These are phyloP conservation scores for Phytophthora multivora DNA, from an alignment of 352 stramenopile species.

Conservation along the genomic window DNA sequence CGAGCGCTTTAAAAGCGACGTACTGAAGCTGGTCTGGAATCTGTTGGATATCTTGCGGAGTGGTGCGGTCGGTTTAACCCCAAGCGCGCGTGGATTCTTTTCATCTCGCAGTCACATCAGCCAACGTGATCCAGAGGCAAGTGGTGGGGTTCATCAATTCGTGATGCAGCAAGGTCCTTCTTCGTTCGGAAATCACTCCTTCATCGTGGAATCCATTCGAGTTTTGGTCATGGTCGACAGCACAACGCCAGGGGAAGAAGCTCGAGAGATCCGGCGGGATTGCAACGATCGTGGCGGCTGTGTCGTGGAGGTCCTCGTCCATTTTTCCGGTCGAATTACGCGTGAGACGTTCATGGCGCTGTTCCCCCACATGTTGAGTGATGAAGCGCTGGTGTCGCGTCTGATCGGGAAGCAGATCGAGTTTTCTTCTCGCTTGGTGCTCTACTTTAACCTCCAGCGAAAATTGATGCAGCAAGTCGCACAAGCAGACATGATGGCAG, in stretches of 20 bases:
- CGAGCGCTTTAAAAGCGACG: slow-evolving; percentile 27
- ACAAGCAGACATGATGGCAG: slow-evolving; percentile 20
- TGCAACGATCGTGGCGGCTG: slow-evolving; percentile 12
- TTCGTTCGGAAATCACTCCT: slow-evolving; percentile 25
- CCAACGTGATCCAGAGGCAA: slow-evolving; percentile 10
- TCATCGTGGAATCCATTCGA: slow-evolving; percentile 21
- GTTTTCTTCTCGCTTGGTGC: slow-evolving; percentile 20
- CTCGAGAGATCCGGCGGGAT: slow-evolving; percentile 8
- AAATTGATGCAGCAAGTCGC: slow-evolving; percentile 16
- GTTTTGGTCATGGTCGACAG: slow-evolving; percentile 15
- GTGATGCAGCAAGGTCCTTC: slow-evolving; percentile 37
- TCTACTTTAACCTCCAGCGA: slow-evolving; percentile 21
- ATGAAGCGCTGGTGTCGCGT: slow-evolving; percentile 11
- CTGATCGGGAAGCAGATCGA: slow-evolving; percentile 7
- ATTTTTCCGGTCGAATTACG: slow-evolving; percentile 3
- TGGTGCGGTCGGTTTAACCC: slow-evolving; percentile 4
- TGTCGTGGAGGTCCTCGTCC: slow-evolving; percentile 19
- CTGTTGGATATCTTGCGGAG: slow-evolving; percentile 23
- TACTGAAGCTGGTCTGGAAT: slow-evolving; percentile 13
- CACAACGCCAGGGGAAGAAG: slow-evolving; percentile 1
- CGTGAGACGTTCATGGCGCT: slow-evolving; percentile 8
- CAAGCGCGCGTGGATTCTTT: slow-evolving; percentile 23
- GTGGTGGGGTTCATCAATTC: slow-evolving; percentile 25
- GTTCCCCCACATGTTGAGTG: slow-evolving; percentile 10
- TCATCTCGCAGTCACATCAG: slow-evolving; percentile 6